Evolutionary conservation across 2,329 filamentous ascomycete species (phyloP).

Genomic region (Stachybotrys chartarum): DNA sequence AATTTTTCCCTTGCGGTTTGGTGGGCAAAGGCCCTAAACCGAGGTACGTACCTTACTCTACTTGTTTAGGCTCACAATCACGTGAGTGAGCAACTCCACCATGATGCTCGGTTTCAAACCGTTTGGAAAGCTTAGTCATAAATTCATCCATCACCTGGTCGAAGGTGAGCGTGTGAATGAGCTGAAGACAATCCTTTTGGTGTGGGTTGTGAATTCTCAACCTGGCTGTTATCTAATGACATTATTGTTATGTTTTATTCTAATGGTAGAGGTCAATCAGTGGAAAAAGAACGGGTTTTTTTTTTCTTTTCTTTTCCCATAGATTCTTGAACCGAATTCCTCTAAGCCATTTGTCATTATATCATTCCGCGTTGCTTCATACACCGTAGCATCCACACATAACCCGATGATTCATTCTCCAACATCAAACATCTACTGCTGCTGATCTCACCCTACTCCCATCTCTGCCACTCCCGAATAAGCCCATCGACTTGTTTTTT

Average conservation of each 20-base stretch:
- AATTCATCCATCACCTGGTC: no score
- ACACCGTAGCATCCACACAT: neutral
- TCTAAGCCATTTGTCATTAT: neutral
- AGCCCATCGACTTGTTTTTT: slow-evolving; percentile 39
- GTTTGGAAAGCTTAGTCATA: no score
- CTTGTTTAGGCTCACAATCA: slow-evolving; percentile 5
- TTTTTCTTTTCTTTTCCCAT: no score
- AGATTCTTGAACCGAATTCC: no score
- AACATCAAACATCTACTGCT: neutral
- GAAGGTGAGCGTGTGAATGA: no score
- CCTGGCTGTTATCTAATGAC: no score
- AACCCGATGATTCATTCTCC: neutral
- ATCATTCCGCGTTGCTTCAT: slow-evolving; percentile 1
- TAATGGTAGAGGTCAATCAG: no score
- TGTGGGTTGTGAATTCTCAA: no score
- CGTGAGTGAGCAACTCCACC: neutral
- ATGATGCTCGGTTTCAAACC: no score
- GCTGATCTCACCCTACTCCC: slow-evolving; percentile 33
- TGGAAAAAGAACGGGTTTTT: no score
- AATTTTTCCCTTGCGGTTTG: slow-evolving; percentile 26
- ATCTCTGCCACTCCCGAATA: slow-evolving; percentile 49
- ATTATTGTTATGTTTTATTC: no score
- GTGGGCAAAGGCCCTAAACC: slow-evolving; percentile 34
- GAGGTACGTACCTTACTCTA: slow-evolving; percentile 19
- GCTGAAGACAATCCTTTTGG: no score